Evolutionary conservation across 139 green algal species (phyloP).

Genomic region (Monoraphidium neglectum): DNA sequence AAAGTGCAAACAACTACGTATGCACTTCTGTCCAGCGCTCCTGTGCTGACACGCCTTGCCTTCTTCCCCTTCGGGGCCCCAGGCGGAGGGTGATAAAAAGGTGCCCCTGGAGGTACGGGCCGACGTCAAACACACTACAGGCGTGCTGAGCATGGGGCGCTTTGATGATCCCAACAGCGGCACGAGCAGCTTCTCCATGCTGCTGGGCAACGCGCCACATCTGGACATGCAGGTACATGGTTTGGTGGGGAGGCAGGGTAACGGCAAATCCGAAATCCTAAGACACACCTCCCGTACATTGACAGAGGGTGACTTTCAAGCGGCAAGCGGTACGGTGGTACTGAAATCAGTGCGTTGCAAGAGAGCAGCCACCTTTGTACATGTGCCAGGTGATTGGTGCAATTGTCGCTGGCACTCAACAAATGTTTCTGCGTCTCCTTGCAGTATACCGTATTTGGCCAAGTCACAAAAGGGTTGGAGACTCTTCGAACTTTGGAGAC

Average conservation of each 20-base stretch:
- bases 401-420: not conserved
- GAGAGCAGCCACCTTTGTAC: not conserved
- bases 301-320: too few species aligned
- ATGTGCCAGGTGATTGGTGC: not conserved
- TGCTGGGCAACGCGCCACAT: constrained; percentile 81
- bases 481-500: constrained; percentile 71
- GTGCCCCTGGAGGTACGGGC: constrained; percentile 81
- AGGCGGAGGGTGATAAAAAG: constrained; percentile 59
- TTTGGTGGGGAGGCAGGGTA: too few species aligned
- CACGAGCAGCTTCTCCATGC: constrained; percentile 82
- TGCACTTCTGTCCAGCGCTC: too few species aligned
- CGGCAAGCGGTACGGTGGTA: too few species aligned
- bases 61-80: too few species aligned
- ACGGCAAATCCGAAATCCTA: too few species aligned
- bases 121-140: constrained; percentile 66
- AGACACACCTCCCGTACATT: too few species aligned
- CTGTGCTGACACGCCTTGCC: too few species aligned
- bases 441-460: too few species aligned
- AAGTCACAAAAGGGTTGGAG: constrained; percentile 79
- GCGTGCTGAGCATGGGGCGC: constrained; percentile 82
- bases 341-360: not conserved
- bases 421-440: not conserved
- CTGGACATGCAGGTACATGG: constrained; percentile 69
- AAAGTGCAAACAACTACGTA: too few species aligned
- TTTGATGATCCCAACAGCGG: constrained; percentile 83